Base-by-base conservation (phyloP, 2,329 filamentous ascomycete genomes). In the Hypomyces perniciosus region DNA sequence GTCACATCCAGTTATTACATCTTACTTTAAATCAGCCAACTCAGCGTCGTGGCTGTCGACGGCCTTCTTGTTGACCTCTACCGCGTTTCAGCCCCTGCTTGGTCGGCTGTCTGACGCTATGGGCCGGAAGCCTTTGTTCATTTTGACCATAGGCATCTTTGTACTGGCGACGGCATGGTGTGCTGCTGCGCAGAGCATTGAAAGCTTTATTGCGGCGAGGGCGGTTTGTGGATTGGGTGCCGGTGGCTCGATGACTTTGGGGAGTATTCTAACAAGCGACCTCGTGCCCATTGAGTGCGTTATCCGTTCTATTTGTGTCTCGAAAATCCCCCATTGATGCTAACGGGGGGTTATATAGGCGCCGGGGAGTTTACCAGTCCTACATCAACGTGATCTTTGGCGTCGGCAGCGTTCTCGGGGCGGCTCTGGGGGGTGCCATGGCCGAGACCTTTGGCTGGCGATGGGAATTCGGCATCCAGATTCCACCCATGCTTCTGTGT, bases 1-100 rank as follows among this genome's bases (percentile, higher is more conserved):
- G 2, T 85, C 79, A 39, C 88, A 93, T 65, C 87, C 88, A 0
- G 85, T 88, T 51, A 90, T 92, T 54, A 90, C 87, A 0, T 90
- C 86, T 1, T 83, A 91, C 65, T 92, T 92, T 66, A 72, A 83
- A 54, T 80, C 85, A 44, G 87, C 86, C 31, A 90, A 92, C 65
- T 82, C 82, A 43, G 88, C 88, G 3, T 90, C 87, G 2, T 93
- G 88, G 88, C 74, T 92, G 4, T 90, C 86, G 2, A 92, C 88
- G 0, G 81, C 86, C 0, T 92, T 90, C 57, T 68, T 92, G 34
- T 74, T 93, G 35, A 90, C 88, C 0, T 87, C 82, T 4, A 90
- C 87, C 1, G 81, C 84, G 27, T 85, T 89, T 51, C 85, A 90
- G 66, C 87, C 88, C 0, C 70, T 92, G 1, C 80, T 88, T 56